phyloP scores from a whole-genome alignment of 176 grass and related monocot genomes.

The Avena insularis region DNA sequence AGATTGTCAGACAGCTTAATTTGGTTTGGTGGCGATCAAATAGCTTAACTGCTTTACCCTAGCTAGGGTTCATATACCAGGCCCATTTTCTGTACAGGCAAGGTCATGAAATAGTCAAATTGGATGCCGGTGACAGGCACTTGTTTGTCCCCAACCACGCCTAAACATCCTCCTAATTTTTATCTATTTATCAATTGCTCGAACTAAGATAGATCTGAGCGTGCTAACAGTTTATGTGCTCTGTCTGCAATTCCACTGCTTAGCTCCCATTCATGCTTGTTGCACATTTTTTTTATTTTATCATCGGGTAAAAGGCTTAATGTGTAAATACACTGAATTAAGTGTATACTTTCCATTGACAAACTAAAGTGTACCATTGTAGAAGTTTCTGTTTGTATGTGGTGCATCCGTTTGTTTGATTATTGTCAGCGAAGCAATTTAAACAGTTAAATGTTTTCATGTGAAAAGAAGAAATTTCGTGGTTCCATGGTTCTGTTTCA shows the following conservation, averaged over 20 bases:
- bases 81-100: not conserved
- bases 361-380: not conserved
- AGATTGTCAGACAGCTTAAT: not conserved
- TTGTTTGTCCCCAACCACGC: not conserved
- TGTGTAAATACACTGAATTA: not conserved
- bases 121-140: not conserved
- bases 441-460: not conserved
- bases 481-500: not conserved
- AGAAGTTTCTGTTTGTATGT: not conserved
- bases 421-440: not conserved
- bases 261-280: not conserved
- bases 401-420: not conserved
- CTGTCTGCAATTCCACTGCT: not conserved
- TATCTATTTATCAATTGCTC: not conserved
- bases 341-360: not conserved
- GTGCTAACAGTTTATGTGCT: not conserved
- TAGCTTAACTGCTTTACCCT: not conserved
- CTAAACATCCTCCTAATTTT: not conserved
- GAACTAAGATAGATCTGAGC: not conserved
- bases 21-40: not conserved
- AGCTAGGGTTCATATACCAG: not conserved
- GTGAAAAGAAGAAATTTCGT: not conserved
- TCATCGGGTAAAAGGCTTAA: not conserved
- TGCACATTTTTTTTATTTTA: conserved; percentile 5
- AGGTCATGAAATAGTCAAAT: not conserved